Evolutionary conservation across 345 rosid species (phyloP).

Genomic region (Viola odorata): DNA sequence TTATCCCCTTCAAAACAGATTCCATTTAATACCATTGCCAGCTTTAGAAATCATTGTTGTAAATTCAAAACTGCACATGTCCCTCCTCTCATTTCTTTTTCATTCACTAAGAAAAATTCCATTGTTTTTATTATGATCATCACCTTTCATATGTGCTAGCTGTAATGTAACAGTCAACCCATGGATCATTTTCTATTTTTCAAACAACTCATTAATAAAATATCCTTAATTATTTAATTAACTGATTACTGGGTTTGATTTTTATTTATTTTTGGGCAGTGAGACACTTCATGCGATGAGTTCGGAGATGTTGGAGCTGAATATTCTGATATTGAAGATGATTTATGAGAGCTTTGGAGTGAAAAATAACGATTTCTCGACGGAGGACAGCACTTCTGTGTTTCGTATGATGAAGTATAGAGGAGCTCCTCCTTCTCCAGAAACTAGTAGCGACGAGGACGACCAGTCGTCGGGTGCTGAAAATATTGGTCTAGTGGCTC

Average conservation of each 20-base stretch:
- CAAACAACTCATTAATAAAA: no score
- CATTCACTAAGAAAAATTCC: no score
- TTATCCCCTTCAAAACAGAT: slow-evolving; percentile 9
- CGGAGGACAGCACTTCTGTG: slow-evolving; percentile 15
- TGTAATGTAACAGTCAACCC: no score
- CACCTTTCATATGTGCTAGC: no score
- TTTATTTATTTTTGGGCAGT: slow-evolving; percentile 1
- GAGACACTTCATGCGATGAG: slow-evolving; percentile 25
- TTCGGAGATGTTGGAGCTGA: slow-evolving; percentile 35
- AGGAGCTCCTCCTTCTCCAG: slow-evolving; percentile 10
- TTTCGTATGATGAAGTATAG: slow-evolving; percentile 38
- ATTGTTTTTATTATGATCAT: no score
- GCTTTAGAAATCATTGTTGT: slow-evolving; percentile 15
- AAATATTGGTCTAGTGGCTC: slow-evolving; percentile 31
- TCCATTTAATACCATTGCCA: slow-evolving; percentile 18
- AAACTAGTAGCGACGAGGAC: background rate
- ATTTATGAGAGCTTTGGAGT: slow-evolving; percentile 38
- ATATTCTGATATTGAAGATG: slow-evolving; percentile 33
- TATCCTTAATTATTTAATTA: background rate
- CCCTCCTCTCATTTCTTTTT: no score
- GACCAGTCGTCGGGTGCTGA: background rate
- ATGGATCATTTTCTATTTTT: no score
- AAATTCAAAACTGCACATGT: slow-evolving; percentile 1
- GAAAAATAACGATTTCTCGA: slow-evolving; percentile 17
- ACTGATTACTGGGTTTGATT: background rate